These are phyloP conservation scores for Aureobasidium sp. DNA, from an alignment of 2,329 filamentous ascomycete genomes.

Conservation along the genomic window DNA sequence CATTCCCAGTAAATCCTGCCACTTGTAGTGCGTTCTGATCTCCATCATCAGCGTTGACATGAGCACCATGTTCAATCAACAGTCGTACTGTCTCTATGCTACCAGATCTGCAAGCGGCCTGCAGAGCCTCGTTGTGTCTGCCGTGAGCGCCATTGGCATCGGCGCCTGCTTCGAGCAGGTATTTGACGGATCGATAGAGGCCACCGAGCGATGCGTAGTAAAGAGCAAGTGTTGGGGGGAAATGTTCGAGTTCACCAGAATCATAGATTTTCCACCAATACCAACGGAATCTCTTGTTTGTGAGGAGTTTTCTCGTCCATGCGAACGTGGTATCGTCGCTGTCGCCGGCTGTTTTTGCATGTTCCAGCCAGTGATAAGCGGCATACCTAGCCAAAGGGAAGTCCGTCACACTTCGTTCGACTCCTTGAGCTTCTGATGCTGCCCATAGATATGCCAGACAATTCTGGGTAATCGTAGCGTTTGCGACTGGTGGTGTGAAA, in stretches of 20 bases:
- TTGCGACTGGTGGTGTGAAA: not conserved
- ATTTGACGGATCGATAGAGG: not conserved
- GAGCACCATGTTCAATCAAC: conserved; percentile 15
- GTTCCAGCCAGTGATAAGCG: not conserved
- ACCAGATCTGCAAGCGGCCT: conserved; percentile 14
- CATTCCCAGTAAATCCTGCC: too few species aligned
- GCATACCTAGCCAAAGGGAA: not conserved
- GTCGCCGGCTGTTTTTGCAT: not conserved
- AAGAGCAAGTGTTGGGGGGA: not conserved
- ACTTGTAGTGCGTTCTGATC: too few species aligned
- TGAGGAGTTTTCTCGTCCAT: not conserved
- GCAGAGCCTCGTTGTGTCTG: conserved; percentile 13
- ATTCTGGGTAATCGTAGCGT: not conserved
- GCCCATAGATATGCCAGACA: not conserved
- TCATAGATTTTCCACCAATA: not conserved
- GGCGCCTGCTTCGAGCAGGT: not conserved
- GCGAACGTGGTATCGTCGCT: not conserved
- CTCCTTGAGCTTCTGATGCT: not conserved
- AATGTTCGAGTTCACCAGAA: not conserved
- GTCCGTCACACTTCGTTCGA: too few species aligned
- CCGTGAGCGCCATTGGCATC: not conserved
- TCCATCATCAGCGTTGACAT: conserved; percentile 13
- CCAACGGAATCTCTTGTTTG: not conserved
- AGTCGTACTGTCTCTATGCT: conserved; percentile 18
- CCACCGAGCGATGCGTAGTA: not conserved